Evolutionary conservation across 306 rosid species (phyloP).

Genomic region (Mucuna pruriens): DNA sequence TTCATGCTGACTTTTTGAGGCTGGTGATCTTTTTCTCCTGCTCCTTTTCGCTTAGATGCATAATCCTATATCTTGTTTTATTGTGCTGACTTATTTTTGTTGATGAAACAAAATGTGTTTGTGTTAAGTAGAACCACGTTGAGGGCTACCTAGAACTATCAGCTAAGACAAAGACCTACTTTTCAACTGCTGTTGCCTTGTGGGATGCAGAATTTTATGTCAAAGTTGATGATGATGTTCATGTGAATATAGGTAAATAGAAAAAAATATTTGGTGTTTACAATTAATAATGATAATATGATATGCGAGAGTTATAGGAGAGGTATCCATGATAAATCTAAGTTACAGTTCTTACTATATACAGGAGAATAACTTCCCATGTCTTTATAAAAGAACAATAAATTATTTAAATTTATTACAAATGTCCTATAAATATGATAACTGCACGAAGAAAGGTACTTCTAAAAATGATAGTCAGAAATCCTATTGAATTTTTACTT

Average conservation of each 20-base stretch:
- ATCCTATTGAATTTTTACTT: background rate
- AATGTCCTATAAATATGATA: background rate
- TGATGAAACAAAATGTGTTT: slow-evolving; percentile 25
- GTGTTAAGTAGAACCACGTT: slow-evolving; percentile 61
- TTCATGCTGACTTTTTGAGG: slow-evolving; percentile 76
- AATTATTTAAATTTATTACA: background rate
- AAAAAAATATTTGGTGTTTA: background rate
- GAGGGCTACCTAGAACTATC: slow-evolving; percentile 85
- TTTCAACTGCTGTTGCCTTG: slow-evolving; percentile 74
- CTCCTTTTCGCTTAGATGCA: slow-evolving; percentile 29
- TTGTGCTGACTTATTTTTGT: slow-evolving; percentile 16
- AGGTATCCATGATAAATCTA: background rate
- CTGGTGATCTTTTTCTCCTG: slow-evolving; percentile 65
- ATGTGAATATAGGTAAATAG: slow-evolving; percentile 79
- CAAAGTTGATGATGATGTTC: slow-evolving; percentile 94
- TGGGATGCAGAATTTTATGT: slow-evolving; percentile 89
- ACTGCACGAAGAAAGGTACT: background rate
- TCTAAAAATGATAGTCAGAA: background rate
- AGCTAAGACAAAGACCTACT: slow-evolving; percentile 76
- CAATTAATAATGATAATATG: background rate
- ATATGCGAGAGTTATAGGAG: background rate
- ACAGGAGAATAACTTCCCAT: background rate
- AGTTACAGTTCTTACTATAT: background rate
- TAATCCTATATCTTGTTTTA: slow-evolving; percentile 13
- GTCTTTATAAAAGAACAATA: background rate